These are phyloP conservation scores for Cystoisospora suis DNA, from an alignment of 169 alveolate genomes.

Conservation along the genomic window DNA sequence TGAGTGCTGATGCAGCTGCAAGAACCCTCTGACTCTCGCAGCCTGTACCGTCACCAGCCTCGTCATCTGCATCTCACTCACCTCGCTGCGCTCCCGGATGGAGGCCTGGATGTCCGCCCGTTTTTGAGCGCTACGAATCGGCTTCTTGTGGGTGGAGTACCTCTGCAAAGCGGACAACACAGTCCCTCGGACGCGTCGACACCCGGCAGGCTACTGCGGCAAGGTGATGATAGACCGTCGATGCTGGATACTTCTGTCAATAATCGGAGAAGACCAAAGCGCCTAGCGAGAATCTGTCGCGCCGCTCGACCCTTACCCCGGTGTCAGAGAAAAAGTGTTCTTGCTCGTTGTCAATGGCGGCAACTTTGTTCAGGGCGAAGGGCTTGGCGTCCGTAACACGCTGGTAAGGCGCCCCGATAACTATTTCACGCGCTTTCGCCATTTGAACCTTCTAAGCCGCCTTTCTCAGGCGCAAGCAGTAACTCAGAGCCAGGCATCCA, in stretches of 20 bases:
- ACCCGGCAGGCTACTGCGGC: no score
- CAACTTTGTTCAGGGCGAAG: background rate
- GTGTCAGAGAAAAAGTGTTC: background rate
- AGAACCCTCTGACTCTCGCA: no score
- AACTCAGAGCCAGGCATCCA: no score
- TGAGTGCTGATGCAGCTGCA: no score
- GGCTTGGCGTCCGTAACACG: background rate
- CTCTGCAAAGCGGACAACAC: slow-evolving; percentile 1
- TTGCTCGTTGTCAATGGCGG: slow-evolving; percentile 12
- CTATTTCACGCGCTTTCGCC: slow-evolving; percentile 7
- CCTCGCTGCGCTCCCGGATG: slow-evolving; percentile 33
- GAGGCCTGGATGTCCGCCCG: slow-evolving; percentile 55
- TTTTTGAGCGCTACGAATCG: slow-evolving; percentile 49
- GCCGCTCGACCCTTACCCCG: background rate
- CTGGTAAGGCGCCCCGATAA: background rate
- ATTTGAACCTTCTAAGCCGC: no score
- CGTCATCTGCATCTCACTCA: no score
- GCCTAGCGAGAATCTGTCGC: no score
- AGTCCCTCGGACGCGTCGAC: no score
- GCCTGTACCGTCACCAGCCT: no score
- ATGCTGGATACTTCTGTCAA: background rate
- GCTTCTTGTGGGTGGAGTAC: slow-evolving; percentile 22
- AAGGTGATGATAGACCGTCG: no score
- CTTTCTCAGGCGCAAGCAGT: no score
- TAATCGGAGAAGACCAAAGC: no score